phyloP scores from a whole-genome alignment of 495 filamentous ascomycete genomes.

The Aspergillus panamensis region DNA sequence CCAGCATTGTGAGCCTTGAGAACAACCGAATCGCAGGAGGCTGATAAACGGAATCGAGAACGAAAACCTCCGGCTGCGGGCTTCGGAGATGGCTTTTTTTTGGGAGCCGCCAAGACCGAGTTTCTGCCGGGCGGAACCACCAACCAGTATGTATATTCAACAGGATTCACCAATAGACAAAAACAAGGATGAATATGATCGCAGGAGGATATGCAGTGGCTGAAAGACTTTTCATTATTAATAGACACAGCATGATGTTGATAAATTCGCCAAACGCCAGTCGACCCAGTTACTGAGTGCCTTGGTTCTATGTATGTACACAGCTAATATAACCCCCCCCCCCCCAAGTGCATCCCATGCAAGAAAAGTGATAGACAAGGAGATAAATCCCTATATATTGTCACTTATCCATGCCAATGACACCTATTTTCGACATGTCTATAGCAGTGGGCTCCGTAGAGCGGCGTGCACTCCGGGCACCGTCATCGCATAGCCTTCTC shows the following conservation, averaged over 20 bases:
- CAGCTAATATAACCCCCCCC: constrained; percentile 22
- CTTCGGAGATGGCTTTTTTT: constrained; percentile 27
- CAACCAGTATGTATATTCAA: background rate
- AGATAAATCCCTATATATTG: background rate
- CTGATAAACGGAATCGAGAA: constrained; percentile 20
- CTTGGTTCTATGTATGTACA: constrained; percentile 36
- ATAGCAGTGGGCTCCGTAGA: background rate
- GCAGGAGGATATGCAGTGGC: no score
- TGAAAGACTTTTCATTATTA: no score
- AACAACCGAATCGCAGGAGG: constrained; percentile 13
- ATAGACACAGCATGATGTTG: background rate
- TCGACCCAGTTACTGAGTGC: constrained; percentile 16
- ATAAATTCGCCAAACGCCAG: constrained; percentile 33
- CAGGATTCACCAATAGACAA: background rate
- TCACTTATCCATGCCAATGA: background rate
- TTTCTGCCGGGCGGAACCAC: constrained; percentile 40
- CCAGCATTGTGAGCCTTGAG: constrained; percentile 33
- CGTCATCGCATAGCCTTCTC: constrained; percentile 13
- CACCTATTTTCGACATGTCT: constrained; percentile 10
- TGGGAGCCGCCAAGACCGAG: constrained; percentile 10
- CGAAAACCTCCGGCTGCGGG: constrained; percentile 6
- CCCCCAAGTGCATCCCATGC: constrained; percentile 15
- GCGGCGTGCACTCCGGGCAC: background rate
- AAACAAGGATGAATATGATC: no score
- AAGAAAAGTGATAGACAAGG: background rate